Conservation (phyloP, 495 filamentous ascomycete genomes). For the Aspergillus haitiensis region DNA sequence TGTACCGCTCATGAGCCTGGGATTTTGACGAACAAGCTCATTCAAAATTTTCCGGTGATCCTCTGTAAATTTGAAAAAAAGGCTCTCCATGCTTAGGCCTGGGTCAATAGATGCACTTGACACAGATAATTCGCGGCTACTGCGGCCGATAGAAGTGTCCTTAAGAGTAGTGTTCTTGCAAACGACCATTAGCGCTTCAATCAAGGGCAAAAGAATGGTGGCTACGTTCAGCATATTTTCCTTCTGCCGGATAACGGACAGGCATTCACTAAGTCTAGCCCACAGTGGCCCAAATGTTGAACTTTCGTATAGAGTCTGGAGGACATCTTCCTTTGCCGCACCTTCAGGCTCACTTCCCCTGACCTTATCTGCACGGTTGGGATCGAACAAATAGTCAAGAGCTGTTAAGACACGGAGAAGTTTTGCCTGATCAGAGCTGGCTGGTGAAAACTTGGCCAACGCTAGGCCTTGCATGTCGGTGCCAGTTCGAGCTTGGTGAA, state of each 20-base stretch:
- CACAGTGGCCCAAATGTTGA: conserved; percentile 86
- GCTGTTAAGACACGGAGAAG: conserved; percentile 90
- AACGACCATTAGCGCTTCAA: conserved; percentile 97
- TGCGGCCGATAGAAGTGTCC: conserved; percentile 58
- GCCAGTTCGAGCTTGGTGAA: conserved; percentile 79
- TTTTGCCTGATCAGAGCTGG: conserved; percentile 94
- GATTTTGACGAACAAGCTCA: conserved; percentile 93
- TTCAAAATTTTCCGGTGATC: conserved; percentile 98
- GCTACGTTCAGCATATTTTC: conserved; percentile 96
- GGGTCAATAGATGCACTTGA: conserved; percentile 74
- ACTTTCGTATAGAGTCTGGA: conserved; percentile 86
- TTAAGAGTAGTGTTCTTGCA: conserved; percentile 94
- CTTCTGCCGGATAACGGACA: conserved; percentile 82
- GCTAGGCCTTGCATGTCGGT: conserved; percentile 95
- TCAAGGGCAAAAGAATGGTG: conserved; percentile 88
- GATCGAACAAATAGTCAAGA: conserved; percentile 92
- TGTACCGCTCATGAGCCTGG: conserved; percentile 96
- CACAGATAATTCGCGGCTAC: conserved; percentile 67
- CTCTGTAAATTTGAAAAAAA: conserved; percentile 99
- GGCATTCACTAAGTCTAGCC: conserved; percentile 89
- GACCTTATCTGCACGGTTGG: conserved; percentile 57
- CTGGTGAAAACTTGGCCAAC: conserved; percentile 91
- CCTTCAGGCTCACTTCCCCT: conserved; percentile 56
- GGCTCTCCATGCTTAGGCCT: conserved; percentile 69
- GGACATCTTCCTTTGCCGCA: conserved; percentile 68